Base-by-base conservation (phyloP, 306 rosid genomes). In the Vigna unguiculata region DNA sequence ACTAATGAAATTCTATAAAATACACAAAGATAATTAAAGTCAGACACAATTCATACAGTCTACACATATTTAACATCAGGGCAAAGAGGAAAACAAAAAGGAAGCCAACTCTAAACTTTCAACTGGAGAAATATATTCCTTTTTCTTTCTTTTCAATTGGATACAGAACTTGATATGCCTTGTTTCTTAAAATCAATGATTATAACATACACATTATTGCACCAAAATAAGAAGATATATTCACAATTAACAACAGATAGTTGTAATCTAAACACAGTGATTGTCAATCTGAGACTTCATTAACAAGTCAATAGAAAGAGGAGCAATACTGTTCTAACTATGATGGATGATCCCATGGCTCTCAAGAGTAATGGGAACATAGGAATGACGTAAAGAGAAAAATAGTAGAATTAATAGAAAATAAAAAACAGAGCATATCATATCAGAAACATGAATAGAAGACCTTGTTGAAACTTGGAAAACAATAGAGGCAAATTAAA, bases 61-160 rank as follows among this genome's bases (percentile, higher is more conserved):
- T 15, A 66, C 19, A 65, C n/a, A 54, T 24, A 77, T 55, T 68
- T 21, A 54, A 55, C 7, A 48, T 12, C 5, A 13, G 25, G 78
- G 38, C 0, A 16, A 73, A 64, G 17, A 36, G 73, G 63, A 49
- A 48, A 75, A 38, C 15, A 34, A 8, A 28, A 60, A 62, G 14
- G n/a, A 34, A 61, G 10, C 22, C 21, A 28, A 32, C 24, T 15
- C 68, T 20, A 8, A 48, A 75, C 62, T 38, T 60, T 64, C 28
- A 49, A 76, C 24, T 9, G 43, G 67, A 61, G 69, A 62, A 62
- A 47, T 62, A 36, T n/a, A 2, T 32, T 36, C 1, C 0, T n/a
- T 24, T 58, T 58, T 57, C 36, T 32, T 32, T 32, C 34, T 57
- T 57, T 28, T 59, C 62, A 48, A 74, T 49, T 19, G 34, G 70